Evolutionary conservation across 257 asterid genomes (phyloP), one percentile per base, ranked within the genome.

Genomic region (Ehretia macrophylla): DNA sequence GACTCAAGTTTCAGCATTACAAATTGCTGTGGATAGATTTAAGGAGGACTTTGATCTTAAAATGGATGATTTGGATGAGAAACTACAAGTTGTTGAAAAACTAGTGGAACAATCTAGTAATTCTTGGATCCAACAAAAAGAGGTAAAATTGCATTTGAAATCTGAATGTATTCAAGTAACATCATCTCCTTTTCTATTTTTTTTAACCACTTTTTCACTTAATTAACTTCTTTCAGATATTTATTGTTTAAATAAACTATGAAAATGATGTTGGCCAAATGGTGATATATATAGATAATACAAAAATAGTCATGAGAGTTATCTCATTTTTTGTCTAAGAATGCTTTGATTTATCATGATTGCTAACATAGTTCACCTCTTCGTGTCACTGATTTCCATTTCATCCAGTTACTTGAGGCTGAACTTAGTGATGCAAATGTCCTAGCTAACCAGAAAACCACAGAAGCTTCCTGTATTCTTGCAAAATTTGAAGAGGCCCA

Each of bases 401-500:
- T 27, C 35, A 27, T 32, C 5, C 94, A 93, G 99, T 69, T 85
- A 63, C 77, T 89, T 62, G 96, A 78, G 73, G 81, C 71, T 48
- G 97, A 90, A 75, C 85, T 89, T 58, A 82, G 75, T 64, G 90
- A 86, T 58, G 97, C 99, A 12, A 83, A 73, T 74, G 76, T 80
- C 60, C 72, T 72, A 72, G 89, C 94, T 42, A 68, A 84, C 21
- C 95, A 89, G 87, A 89, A 89, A 82, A 70, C 83, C 64, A 82
- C 89, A 35, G 99, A 93, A 75, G 95, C 96, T 35, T 74, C 88
- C 39, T 86, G 91, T 62, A 54, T 89, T 73, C 82, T 93, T 63
- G 84, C 83, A 60, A 93, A 93, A 78, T 89, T 89, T 67, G 95
- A 77, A 76, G 99, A 89, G 81, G 84, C 83, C 60, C 99, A 87